Base-by-base conservation (phyloP, 371 early-diverging fungal genomes). In the Chytridium lagenaria region DNA sequence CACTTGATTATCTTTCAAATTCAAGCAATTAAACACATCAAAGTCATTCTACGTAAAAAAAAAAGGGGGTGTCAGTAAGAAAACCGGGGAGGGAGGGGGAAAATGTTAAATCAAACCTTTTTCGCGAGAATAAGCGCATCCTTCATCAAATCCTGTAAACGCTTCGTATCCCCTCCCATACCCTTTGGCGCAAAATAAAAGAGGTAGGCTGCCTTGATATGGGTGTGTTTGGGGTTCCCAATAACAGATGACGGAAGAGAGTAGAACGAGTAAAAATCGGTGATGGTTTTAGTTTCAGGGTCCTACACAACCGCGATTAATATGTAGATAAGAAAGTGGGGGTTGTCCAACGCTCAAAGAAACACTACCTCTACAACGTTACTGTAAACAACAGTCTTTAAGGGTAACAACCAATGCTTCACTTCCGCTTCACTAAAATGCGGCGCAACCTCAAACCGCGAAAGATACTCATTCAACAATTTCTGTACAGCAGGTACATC, bases 1-100 rank as follows among this genome's bases (percentile, higher is more conserved):
- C 70, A 81, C 64, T 0, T 80, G 71, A 84, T 96, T 96, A 68
- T 94, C 93, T 91, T 94, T 90, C 76, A 95, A 81, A 70, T 93
- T 90, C 68, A 98, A 83, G 63, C 94, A 93, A 80, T 98, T 98
- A 70, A 96, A 89, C 26, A 98, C 98, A 82, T 98, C 98, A 78
- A 84, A 85, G n/a, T 71, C 70, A 39, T 63, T 71, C 80, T 82
- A 63, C 15, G 37, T n/a, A 28, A 26, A 70, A 52, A 52, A 3
- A 55, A 1, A 5, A 22, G 23, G n/a, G 36, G 0, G 28, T 23
- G 39, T 16, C 63, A 44, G 7, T 44, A 12, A 19, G 40, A 72
- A 44, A 67, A 40, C 22, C 68, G 36, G n/a, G n/a, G n/a, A n/a
- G n/a, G 1, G 30, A 63, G n/a, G 16, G 0, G 19, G 3, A 28